Evolutionary conservation across 1,284 basidiomycete species (phyloP).

Genomic region (Rhizopogon hawkerae): DNA sequence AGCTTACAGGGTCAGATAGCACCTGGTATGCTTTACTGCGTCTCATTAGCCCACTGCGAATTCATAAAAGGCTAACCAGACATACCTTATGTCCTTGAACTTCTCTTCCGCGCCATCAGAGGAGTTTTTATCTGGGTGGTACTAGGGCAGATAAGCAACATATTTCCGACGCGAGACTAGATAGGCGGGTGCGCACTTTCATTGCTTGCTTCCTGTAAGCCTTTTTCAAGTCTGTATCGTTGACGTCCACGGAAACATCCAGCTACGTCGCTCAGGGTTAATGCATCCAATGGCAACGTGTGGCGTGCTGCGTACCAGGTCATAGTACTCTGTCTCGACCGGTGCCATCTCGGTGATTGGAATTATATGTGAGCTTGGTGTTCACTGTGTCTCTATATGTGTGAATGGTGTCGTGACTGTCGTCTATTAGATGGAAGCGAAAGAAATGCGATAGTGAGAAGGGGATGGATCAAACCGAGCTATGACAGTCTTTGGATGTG

Average conservation of each 20-base stretch:
- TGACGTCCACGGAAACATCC: constrained; percentile 41
- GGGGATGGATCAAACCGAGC: too few species aligned
- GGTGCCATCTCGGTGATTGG: constrained; percentile 37
- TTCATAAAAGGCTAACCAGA: constrained; percentile 11
- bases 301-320: constrained; percentile 37
- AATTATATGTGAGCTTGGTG: constrained; percentile 8
- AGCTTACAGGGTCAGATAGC: constrained; percentile 69
- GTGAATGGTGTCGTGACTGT: background rate
- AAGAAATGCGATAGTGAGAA: background rate
- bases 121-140: constrained; percentile 90
- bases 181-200: constrained; percentile 49
- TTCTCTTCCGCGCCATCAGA: constrained; percentile 82
- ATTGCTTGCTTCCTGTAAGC: constrained; percentile 94
- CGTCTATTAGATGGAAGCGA: background rate
- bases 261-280: constrained; percentile 26
- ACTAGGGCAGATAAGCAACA: constrained; percentile 37
- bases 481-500: too few species aligned
- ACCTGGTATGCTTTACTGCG: constrained; percentile 85
- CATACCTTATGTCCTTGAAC: constrained; percentile 89
- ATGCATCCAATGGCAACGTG: background rate
- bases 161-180: constrained; percentile 3
- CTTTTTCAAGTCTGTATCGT: constrained; percentile 83
- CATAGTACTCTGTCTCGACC: constrained; percentile 61
- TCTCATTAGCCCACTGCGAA: constrained; percentile 15
- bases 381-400: background rate